Evolutionary conservation across 345 rosid genomes (phyloP).

Genomic region (Lagerstroemia speciosa): DNA sequence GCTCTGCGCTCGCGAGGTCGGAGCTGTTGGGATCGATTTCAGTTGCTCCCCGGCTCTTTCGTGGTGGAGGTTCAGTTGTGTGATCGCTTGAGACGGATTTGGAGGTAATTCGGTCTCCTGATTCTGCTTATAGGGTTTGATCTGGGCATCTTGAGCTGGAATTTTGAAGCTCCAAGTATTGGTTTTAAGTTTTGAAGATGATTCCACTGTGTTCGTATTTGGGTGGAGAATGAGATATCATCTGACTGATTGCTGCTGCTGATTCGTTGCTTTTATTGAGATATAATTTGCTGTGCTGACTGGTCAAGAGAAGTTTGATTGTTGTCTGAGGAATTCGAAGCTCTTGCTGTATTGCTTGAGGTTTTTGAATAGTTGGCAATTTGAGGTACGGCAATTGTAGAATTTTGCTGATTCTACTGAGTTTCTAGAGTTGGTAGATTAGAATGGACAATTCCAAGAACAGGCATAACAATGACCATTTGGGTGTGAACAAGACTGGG

Average conservation of each 20-base stretch:
- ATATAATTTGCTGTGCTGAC: not conserved
- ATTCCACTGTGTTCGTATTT: too few species aligned
- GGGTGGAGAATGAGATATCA: too few species aligned
- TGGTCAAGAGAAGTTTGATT: not conserved
- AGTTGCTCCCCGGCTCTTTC: too few species aligned
- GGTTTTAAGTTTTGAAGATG: too few species aligned
- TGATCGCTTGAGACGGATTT: too few species aligned
- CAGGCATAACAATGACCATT: constrained; percentile 50
- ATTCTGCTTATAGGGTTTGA: too few species aligned
- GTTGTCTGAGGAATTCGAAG: not conserved
- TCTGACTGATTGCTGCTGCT: not conserved
- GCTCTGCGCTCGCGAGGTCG: too few species aligned
- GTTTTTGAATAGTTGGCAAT: not conserved
- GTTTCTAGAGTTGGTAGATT: not conserved
- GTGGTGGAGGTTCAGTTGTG: too few species aligned
- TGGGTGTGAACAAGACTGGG: constrained; percentile 83
- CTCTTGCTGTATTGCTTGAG: not conserved
- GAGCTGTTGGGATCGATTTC: too few species aligned
- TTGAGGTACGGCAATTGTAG: constrained; percentile 5
- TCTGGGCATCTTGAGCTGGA: too few species aligned
- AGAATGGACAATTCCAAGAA: constrained; percentile 78
- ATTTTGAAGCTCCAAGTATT: too few species aligned
- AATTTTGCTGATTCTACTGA: not conserved
- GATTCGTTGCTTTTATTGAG: not conserved
- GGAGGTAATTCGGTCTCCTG: too few species aligned